A percentile compares a stretch with the other conserved stretches of the same genome.
phyloP scores from a whole-genome alignment of 495 filamentous ascomycete species.

The Neurospora sp. region DNA sequence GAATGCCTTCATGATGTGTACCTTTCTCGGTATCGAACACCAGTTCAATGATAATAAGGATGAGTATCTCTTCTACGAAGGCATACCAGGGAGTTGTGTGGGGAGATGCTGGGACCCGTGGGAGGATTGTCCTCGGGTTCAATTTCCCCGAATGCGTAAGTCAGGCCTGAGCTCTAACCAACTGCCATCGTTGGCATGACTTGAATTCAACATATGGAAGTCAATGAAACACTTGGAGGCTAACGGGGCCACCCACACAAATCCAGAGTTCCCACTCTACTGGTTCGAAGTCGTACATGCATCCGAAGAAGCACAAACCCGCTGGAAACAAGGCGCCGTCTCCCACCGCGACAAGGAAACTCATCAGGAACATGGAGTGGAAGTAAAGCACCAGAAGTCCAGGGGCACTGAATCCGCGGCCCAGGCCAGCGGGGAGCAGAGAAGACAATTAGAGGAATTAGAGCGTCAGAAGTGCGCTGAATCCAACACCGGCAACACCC shows the following conservation, averaged over 20 bases:
- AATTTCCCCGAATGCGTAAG: background rate
- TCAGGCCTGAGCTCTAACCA: background rate
- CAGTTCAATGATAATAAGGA: fast-evolving
- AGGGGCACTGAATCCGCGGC: too few relatives aligned
- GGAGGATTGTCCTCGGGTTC: background rate
- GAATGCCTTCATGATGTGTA: background rate
- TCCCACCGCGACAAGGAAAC: too few relatives aligned
- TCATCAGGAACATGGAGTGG: too few relatives aligned
- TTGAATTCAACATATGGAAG: too few relatives aligned
- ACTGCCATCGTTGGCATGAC: too few relatives aligned
- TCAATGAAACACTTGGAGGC: background rate
- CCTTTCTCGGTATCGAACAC: background rate
- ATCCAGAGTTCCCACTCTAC: background rate
- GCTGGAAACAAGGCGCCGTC: too few relatives aligned
- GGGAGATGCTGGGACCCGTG: background rate
- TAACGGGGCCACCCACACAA: background rate
- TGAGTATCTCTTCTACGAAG: background rate
- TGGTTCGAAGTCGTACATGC: background rate
- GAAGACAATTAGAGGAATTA: too few relatives aligned
- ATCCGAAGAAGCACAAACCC: background rate
- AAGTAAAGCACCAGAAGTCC: too few relatives aligned
- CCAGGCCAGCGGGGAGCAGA: too few relatives aligned
- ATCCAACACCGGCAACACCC: too few relatives aligned
- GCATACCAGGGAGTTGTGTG: background rate
- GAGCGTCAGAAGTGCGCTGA: too few relatives aligned